Conservation (phyloP, 192 early-diverging fungal genomes). For the Backusella mclennaniae region DNA sequence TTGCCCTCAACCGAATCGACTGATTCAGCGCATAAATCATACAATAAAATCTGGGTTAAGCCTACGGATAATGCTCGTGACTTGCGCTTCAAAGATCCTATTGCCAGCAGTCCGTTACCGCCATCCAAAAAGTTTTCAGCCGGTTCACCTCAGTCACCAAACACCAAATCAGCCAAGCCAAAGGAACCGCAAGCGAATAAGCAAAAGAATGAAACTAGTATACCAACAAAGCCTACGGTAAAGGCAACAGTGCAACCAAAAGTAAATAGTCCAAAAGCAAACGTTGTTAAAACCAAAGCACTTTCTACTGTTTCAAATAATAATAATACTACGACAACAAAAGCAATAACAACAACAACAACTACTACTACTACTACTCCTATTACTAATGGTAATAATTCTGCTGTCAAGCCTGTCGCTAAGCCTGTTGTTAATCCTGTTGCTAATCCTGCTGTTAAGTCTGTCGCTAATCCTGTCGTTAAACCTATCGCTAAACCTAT, state of each 20-base stretch:
- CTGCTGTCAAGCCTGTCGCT: background rate
- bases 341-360: too few relatives aligned
- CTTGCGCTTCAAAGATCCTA: background rate
- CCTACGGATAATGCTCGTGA: background rate
- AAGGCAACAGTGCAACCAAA: background rate
- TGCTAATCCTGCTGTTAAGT: background rate
- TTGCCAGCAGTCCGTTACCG: background rate
- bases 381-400: too few relatives aligned
- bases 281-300: background rate
- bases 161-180: background rate
- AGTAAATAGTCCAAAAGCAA: background rate
- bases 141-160: background rate
- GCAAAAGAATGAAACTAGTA: background rate
- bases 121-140: background rate
- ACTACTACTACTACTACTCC: too few relatives aligned
- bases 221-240: background rate
- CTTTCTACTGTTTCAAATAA: background rate
- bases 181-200: background rate
- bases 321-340: background rate
- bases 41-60: background rate
- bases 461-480: background rate
- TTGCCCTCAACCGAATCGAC: background rate
- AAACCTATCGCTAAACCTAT: background rate
- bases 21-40: background rate
- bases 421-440: background rate